Conservation (phyloP, 257 asterid genomes). For the Solanum appendiculatum region DNA sequence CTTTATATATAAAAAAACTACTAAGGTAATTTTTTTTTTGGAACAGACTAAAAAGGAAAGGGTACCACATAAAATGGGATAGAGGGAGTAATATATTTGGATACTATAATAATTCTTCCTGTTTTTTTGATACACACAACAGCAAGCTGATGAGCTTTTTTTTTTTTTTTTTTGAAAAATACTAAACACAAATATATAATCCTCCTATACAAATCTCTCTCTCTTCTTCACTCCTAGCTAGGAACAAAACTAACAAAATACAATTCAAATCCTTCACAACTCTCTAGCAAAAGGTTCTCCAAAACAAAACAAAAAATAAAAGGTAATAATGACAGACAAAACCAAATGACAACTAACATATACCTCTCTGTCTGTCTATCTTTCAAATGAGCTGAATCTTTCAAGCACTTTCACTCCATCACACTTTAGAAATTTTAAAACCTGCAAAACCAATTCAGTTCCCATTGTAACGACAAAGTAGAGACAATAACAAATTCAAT, state of each 20-base stretch:
- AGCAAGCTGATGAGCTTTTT: background rate
- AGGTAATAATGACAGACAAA: slow-evolving; percentile 10
- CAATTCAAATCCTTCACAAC: slow-evolving; percentile 27
- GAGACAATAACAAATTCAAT: background rate
- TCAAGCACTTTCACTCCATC: slow-evolving; percentile 5
- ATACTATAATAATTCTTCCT: background rate
- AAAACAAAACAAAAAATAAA: slow-evolving; percentile 9
- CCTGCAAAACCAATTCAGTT: background rate
- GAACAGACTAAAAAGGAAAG: no score
- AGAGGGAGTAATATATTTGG: background rate
- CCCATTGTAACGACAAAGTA: background rate
- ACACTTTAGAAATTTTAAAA: background rate
- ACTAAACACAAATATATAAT: slow-evolving; percentile 12
- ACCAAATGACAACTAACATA: slow-evolving; percentile 8
- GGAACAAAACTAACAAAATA: slow-evolving; percentile 32
- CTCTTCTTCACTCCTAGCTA: slow-evolving; percentile 11
- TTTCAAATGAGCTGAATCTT: background rate
- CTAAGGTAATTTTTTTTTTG: no score
- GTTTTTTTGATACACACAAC: background rate
- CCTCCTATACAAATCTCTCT: slow-evolving; percentile 26
- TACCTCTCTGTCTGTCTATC: slow-evolving; percentile 22
- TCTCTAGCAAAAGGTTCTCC: slow-evolving; percentile 19
- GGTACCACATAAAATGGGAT: background rate
- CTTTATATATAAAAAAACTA: no score
- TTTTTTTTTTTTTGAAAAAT: background rate